Evolutionary conservation across 1,284 basidiomycete species (phyloP).

Genomic region (Cryptococcus sp.): DNA sequence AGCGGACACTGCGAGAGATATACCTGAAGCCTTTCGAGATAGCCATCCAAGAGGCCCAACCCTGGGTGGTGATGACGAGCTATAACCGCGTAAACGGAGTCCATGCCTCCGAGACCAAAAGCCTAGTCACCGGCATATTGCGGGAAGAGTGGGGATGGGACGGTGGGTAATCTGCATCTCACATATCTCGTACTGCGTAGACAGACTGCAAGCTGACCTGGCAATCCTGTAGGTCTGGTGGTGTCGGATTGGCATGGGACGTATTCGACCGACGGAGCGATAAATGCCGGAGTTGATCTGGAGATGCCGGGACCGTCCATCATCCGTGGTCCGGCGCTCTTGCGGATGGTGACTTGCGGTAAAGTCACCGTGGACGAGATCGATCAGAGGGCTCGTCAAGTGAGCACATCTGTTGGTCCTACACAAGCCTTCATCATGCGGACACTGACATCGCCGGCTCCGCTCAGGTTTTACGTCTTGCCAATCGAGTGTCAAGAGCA

Average conservation of each 20-base stretch:
- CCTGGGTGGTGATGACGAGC: conserved; percentile 52
- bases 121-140: conserved; percentile 66
- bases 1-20: conserved; percentile 74
- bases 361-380: conserved; percentile 68
- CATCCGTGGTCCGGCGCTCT: conserved; percentile 54
- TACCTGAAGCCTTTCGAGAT: conserved; percentile 74
- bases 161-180: not conserved
- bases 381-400: conserved; percentile 67
- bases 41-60: conserved; percentile 43
- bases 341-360: conserved; percentile 63
- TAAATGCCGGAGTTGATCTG: conserved; percentile 75
- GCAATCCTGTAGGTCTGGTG: conserved; percentile 52
- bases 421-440: not conserved
- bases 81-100: conserved; percentile 66
- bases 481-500: conserved; percentile 26
- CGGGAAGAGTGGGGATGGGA: conserved; percentile 57
- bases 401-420: conserved; percentile 11
- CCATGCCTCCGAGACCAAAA: conserved; percentile 68
- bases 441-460: not conserved
- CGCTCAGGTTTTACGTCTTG: conserved; percentile 29
- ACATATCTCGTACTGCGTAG: not conserved
- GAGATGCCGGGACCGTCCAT: conserved; percentile 56
- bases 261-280: conserved; percentile 65
- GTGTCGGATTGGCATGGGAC: conserved; percentile 75
- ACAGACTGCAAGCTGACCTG: not conserved